phyloP scores from a whole-genome alignment of 192 early-diverging fungal species.

The Endogone sp. region DNA sequence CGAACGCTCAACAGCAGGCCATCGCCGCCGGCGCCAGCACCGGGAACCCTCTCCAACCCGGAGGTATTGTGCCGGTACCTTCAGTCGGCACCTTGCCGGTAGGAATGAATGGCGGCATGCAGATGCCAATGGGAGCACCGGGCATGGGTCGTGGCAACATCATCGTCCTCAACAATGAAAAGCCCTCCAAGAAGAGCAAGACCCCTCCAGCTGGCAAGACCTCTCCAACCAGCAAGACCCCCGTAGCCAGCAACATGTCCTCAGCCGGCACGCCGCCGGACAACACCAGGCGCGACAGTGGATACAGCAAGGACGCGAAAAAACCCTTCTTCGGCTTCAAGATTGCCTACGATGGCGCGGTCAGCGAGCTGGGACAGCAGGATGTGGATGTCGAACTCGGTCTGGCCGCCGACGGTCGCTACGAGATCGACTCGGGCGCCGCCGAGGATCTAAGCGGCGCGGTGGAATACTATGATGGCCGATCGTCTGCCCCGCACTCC shows the following conservation, averaged over 20 bases:
- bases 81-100: too few species aligned
- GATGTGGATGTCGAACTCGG: constrained; percentile 12
- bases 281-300: not conserved
- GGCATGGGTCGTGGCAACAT: constrained; percentile 5
- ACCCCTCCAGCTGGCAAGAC: too few species aligned
- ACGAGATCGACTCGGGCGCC: not conserved
- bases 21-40: too few species aligned
- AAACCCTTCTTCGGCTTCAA: constrained; percentile 19
- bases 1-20: too few species aligned
- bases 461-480: not conserved
- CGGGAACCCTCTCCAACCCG: not conserved
- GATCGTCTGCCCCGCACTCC: not conserved
- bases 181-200: too few species aligned
- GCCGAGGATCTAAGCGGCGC: not conserved
- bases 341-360: constrained; percentile 8
- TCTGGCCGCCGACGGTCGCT: constrained; percentile 3
- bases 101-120: constrained; percentile 5
- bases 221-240: constrained; percentile 1
- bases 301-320: not conserved
- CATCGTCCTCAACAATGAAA: constrained; percentile 22
- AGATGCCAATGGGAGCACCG: not conserved
- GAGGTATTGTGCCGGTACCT: too few species aligned
- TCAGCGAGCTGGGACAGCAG: constrained; percentile 7
- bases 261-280: not conserved
- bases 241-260: too few species aligned